Evolutionary conservation across 768 basidiomycete genomes (phyloP), one percentile per base, ranked within the genome.

Genomic region (Suillus subaureus): DNA sequence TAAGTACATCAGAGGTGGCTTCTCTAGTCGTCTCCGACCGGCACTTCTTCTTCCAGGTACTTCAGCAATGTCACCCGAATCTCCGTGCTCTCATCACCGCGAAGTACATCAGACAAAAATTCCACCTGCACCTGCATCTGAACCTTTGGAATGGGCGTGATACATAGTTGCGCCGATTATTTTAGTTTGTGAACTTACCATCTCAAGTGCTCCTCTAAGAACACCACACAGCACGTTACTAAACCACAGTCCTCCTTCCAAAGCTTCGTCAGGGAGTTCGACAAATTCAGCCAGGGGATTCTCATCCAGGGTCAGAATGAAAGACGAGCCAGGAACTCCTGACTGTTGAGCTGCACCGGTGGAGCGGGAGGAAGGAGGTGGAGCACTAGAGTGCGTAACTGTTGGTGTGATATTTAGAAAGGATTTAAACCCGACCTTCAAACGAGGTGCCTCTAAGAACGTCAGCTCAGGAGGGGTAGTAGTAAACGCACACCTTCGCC

Each of bases 251-350:
- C 95, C 96, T 21, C 94, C 94, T 73, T 97, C 93, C 33, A 96
- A 80, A 2, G 87, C 95, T 70, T 97, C 96, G 61, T 96, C 92
- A 0, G 97, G 97, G 26, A 99, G 83, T 74, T 99, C 97, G 28
- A 97, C 97, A 77, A 99, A 98, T 72, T 99, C 97, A 9, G 96
- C 89, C 65, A 99, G 76, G 0, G 97, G 97, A 74, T 99, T 99
- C 75, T 99, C 97, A 63, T 99, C 97, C 8, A 99, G 79, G 0
- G 89, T 91, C 60, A 99, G 82, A 8, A 87, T 88, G 77, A 99
- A 99, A 8, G 83, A 85, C 7, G 90, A 81, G 35, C 86, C 87
- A 28, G 75, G 66, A 2, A 80, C 70, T 23, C 75, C 77, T 15
- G 82, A 75, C 66, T 83, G 83, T 49, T 82, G 78, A 70, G 80